Evolutionary conservation across 352 stramenopile genomes (phyloP), one percentile per base, ranked within the genome.

Genomic region (Globisporangium spiculum): DNA sequence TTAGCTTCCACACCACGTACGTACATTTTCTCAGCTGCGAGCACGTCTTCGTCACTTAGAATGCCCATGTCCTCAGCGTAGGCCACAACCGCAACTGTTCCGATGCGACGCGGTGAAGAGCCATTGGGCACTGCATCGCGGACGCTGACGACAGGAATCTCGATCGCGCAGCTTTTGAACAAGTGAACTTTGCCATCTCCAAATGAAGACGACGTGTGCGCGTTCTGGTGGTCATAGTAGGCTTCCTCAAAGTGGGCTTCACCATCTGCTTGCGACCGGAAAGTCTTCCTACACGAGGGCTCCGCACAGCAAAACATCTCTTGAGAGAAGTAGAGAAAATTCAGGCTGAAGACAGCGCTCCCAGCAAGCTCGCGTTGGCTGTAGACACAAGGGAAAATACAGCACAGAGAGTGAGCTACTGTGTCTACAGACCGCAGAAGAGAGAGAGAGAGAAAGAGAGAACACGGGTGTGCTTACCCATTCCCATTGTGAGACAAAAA

Each of bases 241-340:
- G 57, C 55, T 14, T 84, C 73, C 10, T 72, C 41, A 69, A 74
- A 90, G 32, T 92, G 84, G 24, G 56, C 59, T 14, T 75, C 65
- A 4, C 68, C 56, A 16, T 78, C 77, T 7, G 52, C 26, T 18
- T 75, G 65, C 0, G 72, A 77, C 16, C 69, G 58, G 46, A 89
- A 90, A 14, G 73, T 69, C 4, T 67, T 53, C 0, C 71, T 66
- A 56, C 84, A 92, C 0, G 67, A 54, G 1, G 69, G 10, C 26
- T 75, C 66, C 4, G 80, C 65, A 36, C 85, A 93, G 56, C 69
- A 79, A 60, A 78, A 83, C 1, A 53, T 68, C 27, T 87, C 72
- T 61, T 88, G 73, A 1, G 85, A 91, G 38, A 84, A 91, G 63
- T 77, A 92, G 16, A 93, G 54, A 46, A 89, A 93, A 63, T 84